Base-by-base conservation (phyloP, 129 eudicot genomes). In the Tagetes patula region DNA sequence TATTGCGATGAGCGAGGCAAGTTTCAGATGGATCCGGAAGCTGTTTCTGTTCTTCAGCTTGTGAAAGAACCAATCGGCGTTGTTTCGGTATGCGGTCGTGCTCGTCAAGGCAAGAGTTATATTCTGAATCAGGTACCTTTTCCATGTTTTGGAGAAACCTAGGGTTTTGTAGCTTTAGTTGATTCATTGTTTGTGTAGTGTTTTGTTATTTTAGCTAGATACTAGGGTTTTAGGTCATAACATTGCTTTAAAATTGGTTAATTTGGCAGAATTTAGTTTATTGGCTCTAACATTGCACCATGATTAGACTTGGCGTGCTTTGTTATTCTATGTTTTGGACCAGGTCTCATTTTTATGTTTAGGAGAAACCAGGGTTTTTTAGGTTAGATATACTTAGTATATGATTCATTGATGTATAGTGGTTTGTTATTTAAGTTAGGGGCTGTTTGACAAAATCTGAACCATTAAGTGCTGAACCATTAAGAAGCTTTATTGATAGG, bases 41-140 rank as follows among this genome's bases (percentile, higher is more conserved):
- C 97, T 49, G 89, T 90, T 8, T 92, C 99, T 6, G 67, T 87
- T 70, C 97, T 94, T 75, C 99, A 94, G 84, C 88, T 94, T 67
- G 93, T 94, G 42, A 94, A 94, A 61, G 97, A 88, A 78, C 99
- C 99, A 32, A 84, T 94, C 34, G 99, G 97, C 4, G 92, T 94
- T n/a, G 99, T 94, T 63, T 94, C 99, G 6, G 99, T 94, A 3
- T 94, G 99, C 55, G 99, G 99, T 27, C 97, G 99, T 54, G 99
- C 99, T 79, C 93, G 97, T 1, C 99, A 94, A 70, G 99, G 99
- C 85, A 94, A 94, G 81, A 94, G 99, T 72, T 94, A 80, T 50
- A 88, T 94, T 12, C 55, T 94, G 9, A 94, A 94, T 82, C 97
- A 94, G 99, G 97, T 94, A 48, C 8, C 2, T 33, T 36, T 3